A percentile compares a stretch with the other conserved stretches of the same genome.
Evolutionary conservation across 441 rosid genomes (phyloP).

Genomic region (Arabidopsis lyrata): DNA sequence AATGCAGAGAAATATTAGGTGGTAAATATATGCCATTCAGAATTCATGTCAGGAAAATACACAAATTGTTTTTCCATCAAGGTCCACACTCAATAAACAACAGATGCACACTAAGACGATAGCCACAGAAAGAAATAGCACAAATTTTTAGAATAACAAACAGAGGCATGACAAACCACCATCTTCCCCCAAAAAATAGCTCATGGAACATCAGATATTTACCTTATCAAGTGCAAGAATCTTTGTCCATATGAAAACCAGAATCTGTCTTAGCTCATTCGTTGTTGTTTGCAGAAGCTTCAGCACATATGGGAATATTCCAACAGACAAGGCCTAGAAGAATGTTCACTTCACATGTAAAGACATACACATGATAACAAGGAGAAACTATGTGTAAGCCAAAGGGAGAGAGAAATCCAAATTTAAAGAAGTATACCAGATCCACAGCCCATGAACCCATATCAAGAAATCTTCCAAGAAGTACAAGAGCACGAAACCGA

Average conservation of each 20-base stretch:
- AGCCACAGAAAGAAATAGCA: slow-evolving; percentile 26
- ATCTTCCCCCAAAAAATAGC: slow-evolving; percentile 20
- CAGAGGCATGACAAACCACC: slow-evolving; percentile 29
- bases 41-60: slow-evolving; percentile 15
- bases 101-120: slow-evolving; percentile 27
- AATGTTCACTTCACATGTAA: slow-evolving; percentile 35
- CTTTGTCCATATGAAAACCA: slow-evolving; percentile 99
- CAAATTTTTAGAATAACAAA: slow-evolving; percentile 8
- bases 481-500: slow-evolving; percentile 96
- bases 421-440: slow-evolving; percentile 62
- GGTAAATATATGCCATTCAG: slow-evolving; percentile 21
- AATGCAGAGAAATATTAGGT: slow-evolving; percentile 1
- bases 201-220: slow-evolving; percentile 32
- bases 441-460: slow-evolving; percentile 99
- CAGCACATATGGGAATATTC: slow-evolving; percentile 97
- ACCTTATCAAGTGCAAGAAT: slow-evolving; percentile 99
- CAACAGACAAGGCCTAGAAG: slow-evolving; percentile 96
- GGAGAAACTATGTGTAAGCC: slow-evolving; percentile 28
- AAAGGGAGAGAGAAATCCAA: slow-evolving; percentile 25
- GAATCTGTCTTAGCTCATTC: slow-evolving; percentile 94
- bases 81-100: slow-evolving; percentile 22
- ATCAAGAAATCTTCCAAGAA: slow-evolving; percentile 98
- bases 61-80: not conserved
- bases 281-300: slow-evolving; percentile 96
- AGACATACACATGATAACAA: slow-evolving; percentile 33